phyloP scores from a whole-genome alignment of 805 yeast genomes.

The Diddensiella santjacobensis region DNA sequence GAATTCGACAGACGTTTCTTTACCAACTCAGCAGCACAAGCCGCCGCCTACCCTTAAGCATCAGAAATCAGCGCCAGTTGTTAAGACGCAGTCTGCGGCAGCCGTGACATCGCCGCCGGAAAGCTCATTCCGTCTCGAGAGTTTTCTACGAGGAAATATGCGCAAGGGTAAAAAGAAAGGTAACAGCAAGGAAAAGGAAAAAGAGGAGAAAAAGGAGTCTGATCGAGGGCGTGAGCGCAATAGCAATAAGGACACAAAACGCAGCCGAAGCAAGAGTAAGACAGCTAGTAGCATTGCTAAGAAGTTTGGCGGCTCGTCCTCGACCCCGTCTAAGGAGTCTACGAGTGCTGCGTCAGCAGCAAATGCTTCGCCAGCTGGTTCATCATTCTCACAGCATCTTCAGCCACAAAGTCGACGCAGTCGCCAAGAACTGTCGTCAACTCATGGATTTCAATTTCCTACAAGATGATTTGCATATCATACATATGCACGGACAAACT shows the following conservation, averaged over 20 bases:
- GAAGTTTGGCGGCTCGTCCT: constrained; percentile 3
- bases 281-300: constrained; percentile 1
- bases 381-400: neutral
- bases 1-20: neutral
- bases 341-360: constrained; percentile 1
- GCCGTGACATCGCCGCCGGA: constrained; percentile 21
- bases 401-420: neutral
- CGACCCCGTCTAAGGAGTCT: constrained; percentile 1
- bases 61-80: constrained; percentile 4
- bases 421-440: neutral
- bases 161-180: constrained; percentile 23
- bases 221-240: constrained; percentile 4
- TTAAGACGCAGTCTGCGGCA: constrained; percentile 2
- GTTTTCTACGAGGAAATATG: constrained; percentile 28
- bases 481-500: too few species aligned
- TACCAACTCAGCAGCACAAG: neutral
- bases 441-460: constrained; percentile 3
- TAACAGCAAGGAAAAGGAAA: constrained; percentile 11
- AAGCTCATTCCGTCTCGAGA: constrained; percentile 34
- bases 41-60: constrained; percentile 7
- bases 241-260: constrained; percentile 1
- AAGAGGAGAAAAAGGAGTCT: constrained; percentile 10
- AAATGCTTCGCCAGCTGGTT: neutral
- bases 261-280: constrained; percentile 6
- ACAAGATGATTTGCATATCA: neutral